Evolutionary conservation across 805 yeast species (phyloP), one percentile per base, ranked within the genome.

Genomic region (Hanseniaspora nectarophila): DNA sequence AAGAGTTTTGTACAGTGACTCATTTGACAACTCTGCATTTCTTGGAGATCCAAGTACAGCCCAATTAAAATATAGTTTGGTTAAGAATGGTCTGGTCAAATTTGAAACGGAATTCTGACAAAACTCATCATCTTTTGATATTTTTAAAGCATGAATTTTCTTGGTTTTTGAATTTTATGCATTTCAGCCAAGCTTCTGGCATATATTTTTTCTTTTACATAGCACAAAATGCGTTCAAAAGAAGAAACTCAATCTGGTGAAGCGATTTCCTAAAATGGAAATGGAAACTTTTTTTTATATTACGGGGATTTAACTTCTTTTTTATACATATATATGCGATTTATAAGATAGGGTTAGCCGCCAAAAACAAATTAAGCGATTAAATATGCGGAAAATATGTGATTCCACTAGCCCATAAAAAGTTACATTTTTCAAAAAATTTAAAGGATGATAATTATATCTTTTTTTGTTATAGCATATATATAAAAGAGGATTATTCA

Each of bases 1-100:
- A 23, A 31, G 51, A 32, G 26, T 47, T 32, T 9, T 47, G 15
- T 47, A 47, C n/a, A 24, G 45, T 23, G 51, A 47, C 24, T 47
- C 51, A 9, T 47, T 43, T 29, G 26, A 40, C 24, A 47, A 39
- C 12, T 12, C 40, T 4, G 26, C 23, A 7, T 33, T 39, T n/a
- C 13, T 23, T 6, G 21, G 43, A n/a, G 39, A 39, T 10, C 12
- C 39, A 8, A 23, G 23, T 10, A 6, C 12, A 5, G 24, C 37
- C 2, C 51, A 47, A 26, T 15, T 47, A 9, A 39, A 40, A 18
- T 47, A 47, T n/a, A 31, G 5, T 13, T 24, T 47, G 7, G 33
- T 23, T 9, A 47, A 40, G 20, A 47, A 47, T 23, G 16, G 40
- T 12, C 18, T 47, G 13, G 29, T 47, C 6, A 18, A 23, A n/a